Conservation (phyloP, 164 flowering plant species). For the Hamamelis virginiana region DNA sequence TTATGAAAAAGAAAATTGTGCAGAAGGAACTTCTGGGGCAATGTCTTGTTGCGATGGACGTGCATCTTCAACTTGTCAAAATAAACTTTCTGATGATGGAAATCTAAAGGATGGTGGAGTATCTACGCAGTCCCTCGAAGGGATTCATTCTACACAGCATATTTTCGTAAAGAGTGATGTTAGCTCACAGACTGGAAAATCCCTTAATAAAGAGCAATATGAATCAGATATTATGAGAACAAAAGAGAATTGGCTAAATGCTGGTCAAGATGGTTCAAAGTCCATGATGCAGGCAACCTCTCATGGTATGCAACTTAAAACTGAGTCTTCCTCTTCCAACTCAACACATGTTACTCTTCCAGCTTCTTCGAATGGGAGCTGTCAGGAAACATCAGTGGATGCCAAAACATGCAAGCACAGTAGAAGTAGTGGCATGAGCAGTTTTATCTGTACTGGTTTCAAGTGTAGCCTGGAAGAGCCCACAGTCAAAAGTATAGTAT, state of each 20-base stretch:
- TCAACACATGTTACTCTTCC: slow-evolving; percentile 7
- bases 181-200: not conserved
- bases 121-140: not conserved
- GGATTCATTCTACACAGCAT: not conserved
- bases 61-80: slow-evolving; percentile 1
- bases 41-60: not conserved
- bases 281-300: not conserved
- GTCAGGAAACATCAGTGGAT: slow-evolving; percentile 13
- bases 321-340: slow-evolving; percentile 19
- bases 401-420: slow-evolving; percentile 5
- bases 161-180: not conserved
- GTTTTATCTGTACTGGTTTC: slow-evolving; percentile 1
- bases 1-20: not conserved
- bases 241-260: not conserved
- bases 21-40: not conserved
- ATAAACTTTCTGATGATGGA: not conserved
- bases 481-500: not conserved
- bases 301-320: slow-evolving; percentile 10
- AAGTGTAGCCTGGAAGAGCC: slow-evolving; percentile 9
- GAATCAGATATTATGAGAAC: not conserved
- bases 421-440: not conserved
- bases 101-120: not conserved
- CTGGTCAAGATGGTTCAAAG: slow-evolving; percentile 8
- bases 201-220: not conserved
- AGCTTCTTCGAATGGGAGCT: slow-evolving; percentile 20